Conservation (phyloP, 2,329 filamentous ascomycete species). For the Coniochaeta prunicola region DNA sequence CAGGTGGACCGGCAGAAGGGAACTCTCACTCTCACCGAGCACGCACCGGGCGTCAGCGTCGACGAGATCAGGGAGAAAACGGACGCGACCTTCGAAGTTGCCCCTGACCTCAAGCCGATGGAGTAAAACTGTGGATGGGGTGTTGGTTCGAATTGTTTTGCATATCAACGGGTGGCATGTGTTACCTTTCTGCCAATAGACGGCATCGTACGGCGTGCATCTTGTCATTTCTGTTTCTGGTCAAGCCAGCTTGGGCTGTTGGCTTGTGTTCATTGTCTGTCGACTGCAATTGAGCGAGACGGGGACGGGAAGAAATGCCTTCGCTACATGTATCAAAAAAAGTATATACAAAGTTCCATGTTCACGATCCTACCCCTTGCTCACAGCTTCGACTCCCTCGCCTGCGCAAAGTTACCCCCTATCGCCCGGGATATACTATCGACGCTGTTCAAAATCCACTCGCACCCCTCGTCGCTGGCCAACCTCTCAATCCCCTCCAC, state of each 20-base stretch:
- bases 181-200: neutral
- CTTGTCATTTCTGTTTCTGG: neutral
- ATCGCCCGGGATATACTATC: constrained; percentile 38
- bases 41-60: constrained; percentile 60
- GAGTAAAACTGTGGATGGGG: constrained; percentile 17
- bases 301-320: neutral
- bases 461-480: constrained; percentile 36
- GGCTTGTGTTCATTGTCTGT: neutral
- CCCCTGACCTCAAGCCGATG: constrained; percentile 45
- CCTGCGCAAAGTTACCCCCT: constrained; percentile 31
- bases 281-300: neutral
- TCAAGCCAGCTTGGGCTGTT: neutral
- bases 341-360: neutral
- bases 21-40: constrained; percentile 59
- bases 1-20: constrained; percentile 58
- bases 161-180: neutral
- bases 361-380: neutral
- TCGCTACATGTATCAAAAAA: neutral
- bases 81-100: constrained; percentile 58
- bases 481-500: constrained; percentile 32
- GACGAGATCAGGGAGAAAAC: constrained; percentile 66
- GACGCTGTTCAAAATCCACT: constrained; percentile 38
- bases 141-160: neutral
- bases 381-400: constrained; percentile 17
- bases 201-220: neutral